A percentile compares a stretch with the other conserved stretches of the same genome.
Evolutionary conservation across 2,329 filamentous ascomycete species (phyloP).

Genomic region (Colletotrichum salicis): DNA sequence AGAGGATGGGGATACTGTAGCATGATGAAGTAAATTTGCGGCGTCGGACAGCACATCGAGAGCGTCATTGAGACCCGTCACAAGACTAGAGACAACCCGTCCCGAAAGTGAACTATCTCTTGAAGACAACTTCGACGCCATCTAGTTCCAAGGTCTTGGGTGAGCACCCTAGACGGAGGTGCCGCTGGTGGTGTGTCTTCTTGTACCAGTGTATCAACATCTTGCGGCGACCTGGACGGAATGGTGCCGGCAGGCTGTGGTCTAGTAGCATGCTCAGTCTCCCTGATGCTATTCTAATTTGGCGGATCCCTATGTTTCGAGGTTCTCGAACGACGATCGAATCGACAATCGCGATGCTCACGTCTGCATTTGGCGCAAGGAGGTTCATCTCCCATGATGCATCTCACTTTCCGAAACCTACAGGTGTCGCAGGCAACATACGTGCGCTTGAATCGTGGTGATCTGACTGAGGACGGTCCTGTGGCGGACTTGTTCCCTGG

Average conservation of each 20-base stretch:
- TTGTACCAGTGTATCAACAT: not conserved
- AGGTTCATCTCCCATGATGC: constrained; percentile 31
- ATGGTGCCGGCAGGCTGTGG: not conserved
- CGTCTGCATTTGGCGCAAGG: constrained; percentile 33
- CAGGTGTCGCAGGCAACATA: constrained; percentile 35
- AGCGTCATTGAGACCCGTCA: not conserved
- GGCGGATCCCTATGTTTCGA: constrained; percentile 29
- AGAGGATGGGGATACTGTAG: not conserved
- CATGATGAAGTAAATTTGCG: not conserved
- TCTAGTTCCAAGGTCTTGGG: not conserved
- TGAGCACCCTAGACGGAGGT: not conserved
- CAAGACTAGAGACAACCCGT: not conserved
- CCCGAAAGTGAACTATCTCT: not conserved
- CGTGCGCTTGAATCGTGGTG: constrained; percentile 17
- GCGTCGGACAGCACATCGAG: not conserved
- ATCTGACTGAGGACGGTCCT: not conserved
- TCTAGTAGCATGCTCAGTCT: not conserved
- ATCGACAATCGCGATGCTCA: constrained; percentile 33
- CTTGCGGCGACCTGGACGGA: not conserved
- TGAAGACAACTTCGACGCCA: not conserved
- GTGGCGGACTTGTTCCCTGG: not conserved
- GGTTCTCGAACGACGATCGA: constrained; percentile 22
- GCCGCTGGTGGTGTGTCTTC: not conserved
- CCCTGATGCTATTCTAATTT: not conserved
- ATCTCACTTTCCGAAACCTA: constrained; percentile 30